Conservation (phyloP, 139 green algal species). For the Chlorella ohadii region DNA sequence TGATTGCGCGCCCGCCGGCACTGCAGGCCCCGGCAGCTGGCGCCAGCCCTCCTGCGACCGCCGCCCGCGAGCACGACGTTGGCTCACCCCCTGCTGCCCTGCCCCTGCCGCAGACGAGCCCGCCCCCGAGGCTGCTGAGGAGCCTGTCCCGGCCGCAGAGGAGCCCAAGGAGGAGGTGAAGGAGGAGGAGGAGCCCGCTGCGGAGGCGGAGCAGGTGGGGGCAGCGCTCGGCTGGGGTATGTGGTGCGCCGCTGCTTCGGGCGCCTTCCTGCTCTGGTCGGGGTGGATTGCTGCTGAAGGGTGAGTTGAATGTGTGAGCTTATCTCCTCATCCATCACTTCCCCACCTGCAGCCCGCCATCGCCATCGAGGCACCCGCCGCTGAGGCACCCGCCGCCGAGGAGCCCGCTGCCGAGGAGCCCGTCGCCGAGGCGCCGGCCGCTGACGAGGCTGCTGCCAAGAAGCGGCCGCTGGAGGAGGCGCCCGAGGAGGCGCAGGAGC, state of each 20-base stretch:
- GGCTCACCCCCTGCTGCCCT: not conserved
- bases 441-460: not conserved
- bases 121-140: not conserved
- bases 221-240: too few species aligned
- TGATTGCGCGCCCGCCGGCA: not conserved
- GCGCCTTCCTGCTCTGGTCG: too few species aligned
- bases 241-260: too few species aligned
- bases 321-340: not conserved
- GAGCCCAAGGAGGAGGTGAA: not conserved
- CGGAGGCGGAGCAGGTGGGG: not conserved
- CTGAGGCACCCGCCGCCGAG: not conserved
- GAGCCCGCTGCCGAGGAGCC: not conserved
- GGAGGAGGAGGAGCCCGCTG: not conserved
- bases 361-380: not conserved
- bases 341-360: not conserved
- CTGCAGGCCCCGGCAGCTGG: not conserved
- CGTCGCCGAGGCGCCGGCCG: not conserved
- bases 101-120: not conserved
- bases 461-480: slow-evolving; percentile 17
- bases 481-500: not conserved
- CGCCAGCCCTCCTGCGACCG: not conserved
- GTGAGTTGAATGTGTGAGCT: too few species aligned
- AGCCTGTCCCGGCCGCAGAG: not conserved
- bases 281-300: too few species aligned
- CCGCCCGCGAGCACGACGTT: not conserved